Conservation (phyloP, 257 asterid species). For the Capsicum rhomboideum region DNA sequence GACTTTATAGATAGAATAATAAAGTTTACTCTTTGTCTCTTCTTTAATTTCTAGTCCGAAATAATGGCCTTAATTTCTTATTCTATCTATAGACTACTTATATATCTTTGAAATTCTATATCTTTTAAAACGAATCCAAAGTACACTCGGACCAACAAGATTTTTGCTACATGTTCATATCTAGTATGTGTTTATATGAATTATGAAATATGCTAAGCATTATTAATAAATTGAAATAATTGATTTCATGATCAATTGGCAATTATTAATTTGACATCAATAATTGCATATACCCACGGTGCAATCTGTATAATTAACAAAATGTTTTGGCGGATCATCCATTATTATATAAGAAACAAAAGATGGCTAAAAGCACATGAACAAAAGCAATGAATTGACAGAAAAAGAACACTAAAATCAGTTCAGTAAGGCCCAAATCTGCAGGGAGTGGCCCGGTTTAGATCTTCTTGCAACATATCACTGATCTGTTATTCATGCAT, state of each 20-base stretch:
- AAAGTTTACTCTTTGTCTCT: neutral
- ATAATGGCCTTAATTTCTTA: neutral
- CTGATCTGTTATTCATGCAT: neutral
- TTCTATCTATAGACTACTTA: too few relatives aligned
- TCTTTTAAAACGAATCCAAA: neutral
- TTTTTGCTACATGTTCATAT: neutral
- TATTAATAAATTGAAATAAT: neutral
- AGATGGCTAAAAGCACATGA: neutral
- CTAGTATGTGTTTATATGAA: neutral
- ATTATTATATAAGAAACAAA: neutral
- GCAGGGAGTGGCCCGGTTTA: neutral
- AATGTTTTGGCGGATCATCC: neutral
- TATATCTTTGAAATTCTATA: neutral
- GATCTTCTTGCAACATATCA: neutral
- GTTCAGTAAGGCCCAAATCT: neutral
- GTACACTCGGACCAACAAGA: neutral
- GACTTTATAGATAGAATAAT: neutral
- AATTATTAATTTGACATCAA: neutral
- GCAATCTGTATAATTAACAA: neutral
- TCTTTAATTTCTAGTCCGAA: neutral
- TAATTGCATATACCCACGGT: neutral
- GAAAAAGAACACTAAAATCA: neutral
- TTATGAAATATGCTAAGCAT: neutral
- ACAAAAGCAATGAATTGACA: neutral
- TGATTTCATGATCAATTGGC: neutral